A percentile compares a stretch with the other conserved stretches of the same genome.
Evolutionary conservation across 495 filamentous ascomycete species (phyloP).

Genomic region (Aspergillus saccharolyticus): DNA sequence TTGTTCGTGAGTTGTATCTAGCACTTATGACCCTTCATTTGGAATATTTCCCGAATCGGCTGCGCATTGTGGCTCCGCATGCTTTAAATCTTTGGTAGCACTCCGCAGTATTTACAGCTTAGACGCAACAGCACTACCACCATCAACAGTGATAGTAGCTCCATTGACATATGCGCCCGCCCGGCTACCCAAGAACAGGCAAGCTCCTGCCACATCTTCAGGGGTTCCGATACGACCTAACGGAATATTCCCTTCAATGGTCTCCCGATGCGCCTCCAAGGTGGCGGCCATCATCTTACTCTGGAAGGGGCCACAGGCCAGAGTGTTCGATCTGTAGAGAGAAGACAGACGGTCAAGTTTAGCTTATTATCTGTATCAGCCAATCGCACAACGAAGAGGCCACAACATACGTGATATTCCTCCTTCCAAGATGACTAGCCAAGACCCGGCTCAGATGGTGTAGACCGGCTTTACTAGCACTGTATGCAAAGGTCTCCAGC

Average conservation of each 20-base stretch:
- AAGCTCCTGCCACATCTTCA: constrained; percentile 70
- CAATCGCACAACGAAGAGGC: neutral
- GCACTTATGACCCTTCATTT: neutral
- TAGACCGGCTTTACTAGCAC: constrained; percentile 67
- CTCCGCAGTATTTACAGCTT: constrained; percentile 53
- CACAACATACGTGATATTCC: constrained; percentile 58
- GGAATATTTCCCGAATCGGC: neutral
- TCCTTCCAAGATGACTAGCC: constrained; percentile 62
- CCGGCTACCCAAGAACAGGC: constrained; percentile 65
- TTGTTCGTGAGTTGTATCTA: too few species aligned
- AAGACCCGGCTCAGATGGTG: constrained; percentile 69
- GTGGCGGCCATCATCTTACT: constrained; percentile 82
- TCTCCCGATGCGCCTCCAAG: constrained; percentile 54
- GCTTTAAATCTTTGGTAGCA: neutral
- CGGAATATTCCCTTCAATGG: constrained; percentile 61
- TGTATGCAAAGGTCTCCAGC: constrained; percentile 74
- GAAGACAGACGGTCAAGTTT: constrained; percentile 7
- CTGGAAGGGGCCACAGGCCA: constrained; percentile 77
- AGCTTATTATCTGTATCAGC: neutral
- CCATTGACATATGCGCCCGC: constrained; percentile 74
- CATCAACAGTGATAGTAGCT: constrained; percentile 70
- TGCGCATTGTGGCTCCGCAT: neutral
- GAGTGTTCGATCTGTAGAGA: constrained; percentile 47
- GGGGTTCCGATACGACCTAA: constrained; percentile 65
- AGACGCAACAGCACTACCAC: constrained; percentile 51